Conservation (phyloP, 179 eudicot genomes). For the Silene coronaria region DNA sequence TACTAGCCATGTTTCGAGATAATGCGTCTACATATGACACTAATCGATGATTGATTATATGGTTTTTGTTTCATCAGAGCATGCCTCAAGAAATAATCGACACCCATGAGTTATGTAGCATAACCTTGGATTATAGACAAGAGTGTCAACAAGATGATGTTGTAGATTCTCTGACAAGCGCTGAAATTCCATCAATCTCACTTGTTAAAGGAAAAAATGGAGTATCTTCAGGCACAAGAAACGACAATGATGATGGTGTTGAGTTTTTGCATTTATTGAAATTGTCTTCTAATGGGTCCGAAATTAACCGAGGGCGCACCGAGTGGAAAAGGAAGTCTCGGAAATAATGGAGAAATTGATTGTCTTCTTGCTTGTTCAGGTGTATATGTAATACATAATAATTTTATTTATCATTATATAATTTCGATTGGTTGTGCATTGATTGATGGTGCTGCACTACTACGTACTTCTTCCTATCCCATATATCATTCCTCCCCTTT, state of each 20-base stretch:
- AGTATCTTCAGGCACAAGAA: constrained; percentile 24
- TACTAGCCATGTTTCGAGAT: too few species aligned
- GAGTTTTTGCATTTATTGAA: constrained; percentile 76
- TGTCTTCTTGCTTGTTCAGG: neutral
- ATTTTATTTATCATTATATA: constrained; percentile 14
- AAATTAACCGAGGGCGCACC: constrained; percentile 80
- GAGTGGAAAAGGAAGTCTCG: constrained; percentile 73
- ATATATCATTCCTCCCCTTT: too few species aligned
- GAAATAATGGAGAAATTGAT: constrained; percentile 6
- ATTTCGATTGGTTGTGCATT: neutral
- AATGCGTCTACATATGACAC: too few species aligned
- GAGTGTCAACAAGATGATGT: constrained; percentile 85
- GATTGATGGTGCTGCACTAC: too few species aligned
- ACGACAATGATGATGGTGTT: constrained; percentile 29
- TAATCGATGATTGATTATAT: neutral
- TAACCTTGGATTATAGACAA: constrained; percentile 82
- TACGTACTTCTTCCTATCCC: too few species aligned
- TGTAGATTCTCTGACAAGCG: constrained; percentile 79
- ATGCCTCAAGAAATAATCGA: constrained; percentile 76
- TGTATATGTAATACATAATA: neutral
- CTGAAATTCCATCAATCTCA: constrained; percentile 29
- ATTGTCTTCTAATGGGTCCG: constrained; percentile 53
- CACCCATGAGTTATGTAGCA: constrained; percentile 74
- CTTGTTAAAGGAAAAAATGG: constrained; percentile 50
- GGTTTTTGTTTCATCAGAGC: constrained; percentile 44